Base-by-base conservation (phyloP, 2,329 filamentous ascomycete genomes). In the Colletotrichum truncatum region DNA sequence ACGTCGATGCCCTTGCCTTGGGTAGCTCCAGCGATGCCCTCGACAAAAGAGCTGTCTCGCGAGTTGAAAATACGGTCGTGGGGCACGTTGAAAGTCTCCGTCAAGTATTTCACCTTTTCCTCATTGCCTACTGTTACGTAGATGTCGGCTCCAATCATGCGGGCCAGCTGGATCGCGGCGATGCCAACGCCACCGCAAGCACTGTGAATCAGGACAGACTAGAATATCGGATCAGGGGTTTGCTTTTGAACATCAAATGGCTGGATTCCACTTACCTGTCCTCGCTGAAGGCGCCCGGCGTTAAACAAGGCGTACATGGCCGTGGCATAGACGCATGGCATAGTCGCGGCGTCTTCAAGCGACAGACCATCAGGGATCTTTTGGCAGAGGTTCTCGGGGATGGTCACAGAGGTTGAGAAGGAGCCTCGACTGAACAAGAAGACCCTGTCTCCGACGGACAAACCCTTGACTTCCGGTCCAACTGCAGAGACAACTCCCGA, bases 71-170 rank as follows among this genome's bases (percentile, higher is more conserved):
- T 78, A 26, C 73, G 73, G 4, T 72, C 62, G 11, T 64, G 59
- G 0, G 74, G 73, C 14, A 82, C 74, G 1, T 66, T 69, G 62
- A 75, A 79, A 2, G 58, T 67, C 2, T 70, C 67, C 21, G 69
- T 69, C 2, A 83, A 67, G 11, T 78, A 72, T 4, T 73, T 58
- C 2, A 64, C 65, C 67, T 84, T 82, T 9, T 77, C 74, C 3
- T 74, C 68, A 10, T 68, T 74, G n/a, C 75, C 72, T 4, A 79
- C 78, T 0, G 80, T 82, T 2, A 68, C 70, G 57, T 73, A 81
- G 10, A 83, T 72, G 18, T 10, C 30, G 5, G 60, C 60, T 5
- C 53, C 53, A 4, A 18, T n/a, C 53, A 34, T 38, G 3, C 36
- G 32, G 5, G 52, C 52, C 3, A 64, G 11, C 21, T 64, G 43